Base-by-base conservation (phyloP, 371 early-diverging fungal species). In the Circinella umbellata region DNA sequence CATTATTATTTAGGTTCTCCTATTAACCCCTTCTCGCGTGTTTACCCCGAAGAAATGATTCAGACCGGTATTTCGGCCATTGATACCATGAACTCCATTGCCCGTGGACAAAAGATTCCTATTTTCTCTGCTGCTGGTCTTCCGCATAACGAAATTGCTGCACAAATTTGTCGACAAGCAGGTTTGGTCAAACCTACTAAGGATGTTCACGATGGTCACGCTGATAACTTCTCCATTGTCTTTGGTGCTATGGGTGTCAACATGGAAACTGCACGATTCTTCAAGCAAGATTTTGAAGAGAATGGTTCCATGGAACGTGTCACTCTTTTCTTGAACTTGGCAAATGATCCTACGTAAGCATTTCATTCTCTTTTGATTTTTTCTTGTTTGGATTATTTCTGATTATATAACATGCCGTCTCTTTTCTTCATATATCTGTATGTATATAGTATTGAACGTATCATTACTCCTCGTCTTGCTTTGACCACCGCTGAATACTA, bases 171-270 rank as follows among this genome's bases (percentile, higher is more conserved):
- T 90, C 92, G 99, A 79, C 99, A 99, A 82, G 99, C 99, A 39
- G 99, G 99, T 66, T 86, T 99, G 60, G 99, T 99, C 57, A 90
- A 98, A 84, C 88, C 91, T 47, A 91, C 92, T 68, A 99, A 99
- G 88, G 97, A 94, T 76, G 96, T 98, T 36, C 89, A 96, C 64
- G 99, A 99, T 82, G 95, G 89, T 63, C 98, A 98, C 80, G 98
- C 99, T 76, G 99, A 99, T 76, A 99, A 99, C 88, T 99, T 99
- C 87, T 98, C 99, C 51, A 99, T 99, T 74, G 99, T 99, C n/a
- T 99, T 99, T 85, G 99, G 98, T 69, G 99, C 99, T 73, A 99
- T 99, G 99, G 99, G 99, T 80, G 99, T 98, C 74, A 99, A 99
- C 88, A 96, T 99, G 96, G 99, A 99, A 88, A 99, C 99, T 5